Evolutionary conservation across 176 grass and related monocot genomes (phyloP), one percentile per base, ranked within the genome.

Genomic region (Aegilops bicornis): DNA sequence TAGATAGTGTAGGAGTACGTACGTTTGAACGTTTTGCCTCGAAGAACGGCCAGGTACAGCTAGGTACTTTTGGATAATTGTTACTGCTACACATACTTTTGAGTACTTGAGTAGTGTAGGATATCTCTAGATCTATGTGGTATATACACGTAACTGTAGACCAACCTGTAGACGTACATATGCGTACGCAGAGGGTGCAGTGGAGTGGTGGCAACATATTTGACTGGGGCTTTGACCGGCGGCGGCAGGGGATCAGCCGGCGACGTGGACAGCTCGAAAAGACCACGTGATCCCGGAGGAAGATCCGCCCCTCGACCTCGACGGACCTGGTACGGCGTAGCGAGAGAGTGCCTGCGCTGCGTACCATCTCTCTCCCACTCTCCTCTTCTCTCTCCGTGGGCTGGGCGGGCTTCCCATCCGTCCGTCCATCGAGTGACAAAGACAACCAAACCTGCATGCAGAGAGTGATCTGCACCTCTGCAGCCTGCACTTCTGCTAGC

Each of bases 271-370:
- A 80, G 84, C 31, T 82, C 79, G 63, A 92, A 92, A 87, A 82
- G 73, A 89, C 80, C 93, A 94, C 91, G 88, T 92, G 93, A 94
- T 87, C 79, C 76, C 54, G 61, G 64, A n/a, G 88, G 71, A 74
- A 91, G 91, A 69, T 84, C 76, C 87, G n/a, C 81, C 63, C 31
- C 10, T 33, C 73, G 35, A 40, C 37, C 37, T 36, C 35, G 59
- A 20, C n/a, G 3, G n/a, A 75, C 27, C 59, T 11, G 54, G 42
- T 30, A 50, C 33, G 3, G 14, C 75, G 29, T 10, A 31, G 64
- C 64, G 15, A 32, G 35, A 23, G 69, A 10, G 69, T 5, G 19
- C 64, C 33, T 71, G 36, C 32, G 33, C 40, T 42, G 40, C 9
- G 35, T 71, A 35, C 37, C 20, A 8, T 24, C 36, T 72, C 69